Evolutionary conservation across 164 flowering plant genomes (phyloP).

Genomic region (Aristolochia contorta): DNA sequence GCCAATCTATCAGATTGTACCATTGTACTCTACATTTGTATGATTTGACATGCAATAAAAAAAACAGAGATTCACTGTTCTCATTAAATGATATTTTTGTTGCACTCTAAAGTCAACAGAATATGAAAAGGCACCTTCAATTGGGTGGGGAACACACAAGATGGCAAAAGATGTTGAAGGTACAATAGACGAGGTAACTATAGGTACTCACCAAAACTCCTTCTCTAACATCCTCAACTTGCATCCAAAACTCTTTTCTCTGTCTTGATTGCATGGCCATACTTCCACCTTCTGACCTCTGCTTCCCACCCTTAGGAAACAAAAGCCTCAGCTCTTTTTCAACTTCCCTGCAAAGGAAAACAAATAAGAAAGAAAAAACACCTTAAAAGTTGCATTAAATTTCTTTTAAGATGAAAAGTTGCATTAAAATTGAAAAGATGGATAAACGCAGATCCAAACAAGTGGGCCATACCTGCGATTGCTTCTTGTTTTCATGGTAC

Average conservation of each 20-base stretch:
- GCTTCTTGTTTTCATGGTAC: constrained; percentile 95
- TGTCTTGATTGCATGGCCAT: constrained; percentile 39
- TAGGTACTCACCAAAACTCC: constrained; percentile 78
- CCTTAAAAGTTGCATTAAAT: not conserved
- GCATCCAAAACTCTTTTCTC: constrained; percentile 65
- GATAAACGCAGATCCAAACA: not conserved
- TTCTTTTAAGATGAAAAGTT: too few relatives aligned
- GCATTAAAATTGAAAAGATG: constrained; percentile 10
- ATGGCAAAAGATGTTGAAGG: too few relatives aligned
- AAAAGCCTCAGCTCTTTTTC: constrained; percentile 79
- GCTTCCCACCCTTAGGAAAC: constrained; percentile 62
- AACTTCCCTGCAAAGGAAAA: constrained; percentile 56
- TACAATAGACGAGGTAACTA: not conserved
- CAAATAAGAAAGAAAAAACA: not conserved
- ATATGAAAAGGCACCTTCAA: too few relatives aligned
- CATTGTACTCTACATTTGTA: too few relatives aligned
- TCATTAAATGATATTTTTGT: too few relatives aligned
- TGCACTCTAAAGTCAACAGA: too few relatives aligned
- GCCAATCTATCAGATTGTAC: too few relatives aligned
- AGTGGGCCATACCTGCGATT: constrained; percentile 55
- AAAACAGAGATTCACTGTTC: too few relatives aligned
- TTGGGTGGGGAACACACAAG: too few relatives aligned
- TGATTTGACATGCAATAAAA: too few relatives aligned
- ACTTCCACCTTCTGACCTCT: constrained; percentile 37
- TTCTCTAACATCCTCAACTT: constrained; percentile 89